Base-by-base conservation (phyloP, 441 rosid species). In the Aquilaria agallochum region DNA sequence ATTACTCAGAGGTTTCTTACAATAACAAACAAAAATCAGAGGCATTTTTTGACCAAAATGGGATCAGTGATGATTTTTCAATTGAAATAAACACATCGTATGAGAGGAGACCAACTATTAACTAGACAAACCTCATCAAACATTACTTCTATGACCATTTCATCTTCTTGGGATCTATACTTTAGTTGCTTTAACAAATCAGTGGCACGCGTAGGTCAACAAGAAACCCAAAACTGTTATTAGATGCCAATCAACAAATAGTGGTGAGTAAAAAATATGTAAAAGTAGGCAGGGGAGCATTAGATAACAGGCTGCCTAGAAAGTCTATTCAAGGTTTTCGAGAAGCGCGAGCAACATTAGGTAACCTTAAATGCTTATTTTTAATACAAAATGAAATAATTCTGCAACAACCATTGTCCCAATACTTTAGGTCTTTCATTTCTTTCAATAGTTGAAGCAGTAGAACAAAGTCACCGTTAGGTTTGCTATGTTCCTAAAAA, bases 381-480 rank as follows among this genome's bases (percentile, higher is more conserved):
- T 78, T 80, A 30, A 87, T 68, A 75, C 82, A 86, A 49, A 73
- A 77, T 65, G 70, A 3, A 34, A 94, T 65, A 46, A 74, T 64
- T 75, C 87, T 86, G 73, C 76, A 73, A 72, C 95, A 86, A 50
- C 88, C 89, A 44, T 86, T 84, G 44, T 60, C 51, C 96, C 95
- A 89, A 64, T 66, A 69, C 59, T 74, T 72, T 30, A 52, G 57
- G 70, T 73, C 81, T 62, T 65, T 65, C 69, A 91, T 65, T 64
- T 86, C 85, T 68, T 82, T 73, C 57, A 86, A 67, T n/a, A 89
- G 76, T 60, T 76, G 56, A 65, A 83, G 74, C 75, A 84, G 51
- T 55, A 67, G 71, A 67, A 63, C 65, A 57, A 78, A 59, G 63
- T 86, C 87, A 75, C 77, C 86, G 44, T 80, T 75, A 31, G 81